Percentiles rank a stretch among this genome's conserved stretches.
These are phyloP conservation scores for Leccinum uliginosum DNA, from an alignment of 768 basidiomycete species.

Conservation along the genomic window DNA sequence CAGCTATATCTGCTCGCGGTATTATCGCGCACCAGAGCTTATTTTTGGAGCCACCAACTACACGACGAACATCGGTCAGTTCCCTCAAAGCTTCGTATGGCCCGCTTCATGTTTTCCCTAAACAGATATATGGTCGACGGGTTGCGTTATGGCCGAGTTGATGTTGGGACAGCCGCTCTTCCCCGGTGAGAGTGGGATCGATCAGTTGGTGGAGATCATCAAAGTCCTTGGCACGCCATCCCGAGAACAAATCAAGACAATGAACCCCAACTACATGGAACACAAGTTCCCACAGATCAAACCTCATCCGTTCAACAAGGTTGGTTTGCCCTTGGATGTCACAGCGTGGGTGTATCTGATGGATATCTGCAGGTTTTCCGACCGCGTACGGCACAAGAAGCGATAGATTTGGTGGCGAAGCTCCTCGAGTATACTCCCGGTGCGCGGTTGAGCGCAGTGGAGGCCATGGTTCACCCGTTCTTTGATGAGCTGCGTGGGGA, in stretches of 20 bases:
- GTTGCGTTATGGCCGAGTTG: conserved; percentile 99
- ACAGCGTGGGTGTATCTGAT: conserved; percentile 12
- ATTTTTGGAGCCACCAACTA: conserved; percentile 99
- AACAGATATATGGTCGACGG: conserved; percentile 98
- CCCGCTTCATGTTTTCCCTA: conserved; percentile 6
- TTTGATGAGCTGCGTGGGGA: conserved; percentile 93
- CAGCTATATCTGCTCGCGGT: conserved; percentile 98
- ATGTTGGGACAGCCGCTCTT: conserved; percentile 99
- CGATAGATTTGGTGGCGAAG: conserved; percentile 93
- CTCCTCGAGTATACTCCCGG: conserved; percentile 98
- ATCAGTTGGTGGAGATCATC: conserved; percentile 99
- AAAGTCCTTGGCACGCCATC: conserved; percentile 98
- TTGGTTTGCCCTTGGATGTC: conserved; percentile 24
- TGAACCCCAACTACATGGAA: conserved; percentile 99
- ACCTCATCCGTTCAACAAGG: conserved; percentile 98
- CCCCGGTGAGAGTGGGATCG: conserved; percentile 98
- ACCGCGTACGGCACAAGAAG: conserved; percentile 92
- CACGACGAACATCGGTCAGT: conserved; percentile 95
- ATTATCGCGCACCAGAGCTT: conserved; percentile 98
- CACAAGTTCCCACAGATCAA: conserved; percentile 99
- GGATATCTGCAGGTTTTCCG: conserved; percentile 79
- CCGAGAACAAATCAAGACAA: conserved; percentile 99
- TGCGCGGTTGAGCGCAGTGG: conserved; percentile 82
- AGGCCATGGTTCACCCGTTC: conserved; percentile 93
- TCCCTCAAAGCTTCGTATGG: not conserved